A percentile compares a stretch with the other conserved stretches of the same genome.
Conservation (phyloP, 192 early-diverging fungal species). For the Mortierella hygrophila region DNA sequence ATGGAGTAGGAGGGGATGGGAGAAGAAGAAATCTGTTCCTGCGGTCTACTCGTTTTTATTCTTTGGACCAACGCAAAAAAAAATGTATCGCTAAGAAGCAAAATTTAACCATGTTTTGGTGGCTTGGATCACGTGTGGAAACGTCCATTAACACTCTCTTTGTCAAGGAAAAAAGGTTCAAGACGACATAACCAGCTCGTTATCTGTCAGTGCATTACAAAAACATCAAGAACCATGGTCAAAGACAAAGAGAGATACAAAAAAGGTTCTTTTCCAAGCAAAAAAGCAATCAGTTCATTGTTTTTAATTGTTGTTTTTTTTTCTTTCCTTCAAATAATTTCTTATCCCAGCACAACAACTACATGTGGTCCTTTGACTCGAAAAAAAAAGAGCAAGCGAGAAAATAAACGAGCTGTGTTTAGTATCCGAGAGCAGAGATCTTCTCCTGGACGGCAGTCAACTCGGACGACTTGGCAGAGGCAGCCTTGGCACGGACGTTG, state of each 20-base stretch:
- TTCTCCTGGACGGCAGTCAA: constrained; percentile 68
- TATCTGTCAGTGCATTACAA: too few species aligned
- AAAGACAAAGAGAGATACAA: background rate
- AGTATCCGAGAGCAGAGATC: constrained; percentile 77
- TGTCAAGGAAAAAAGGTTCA: too few species aligned
- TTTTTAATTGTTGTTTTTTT: constrained; percentile 29
- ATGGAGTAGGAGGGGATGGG: constrained; percentile 10
- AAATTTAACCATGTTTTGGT: constrained; percentile 20
- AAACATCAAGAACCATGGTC: background rate
- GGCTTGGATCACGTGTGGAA: constrained; percentile 10
- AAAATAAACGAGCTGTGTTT: constrained; percentile 14
- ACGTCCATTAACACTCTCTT: too few species aligned
- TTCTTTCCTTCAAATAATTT: constrained; percentile 21
- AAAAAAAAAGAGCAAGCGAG: constrained; percentile 14
- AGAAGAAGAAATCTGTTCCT: constrained; percentile 1
- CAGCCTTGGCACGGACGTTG: constrained; percentile 74
- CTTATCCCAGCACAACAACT: constrained; percentile 11
- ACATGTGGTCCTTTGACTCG: constrained; percentile 12
- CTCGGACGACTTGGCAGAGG: constrained; percentile 58
- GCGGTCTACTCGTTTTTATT: background rate
- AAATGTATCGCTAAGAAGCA: background rate
- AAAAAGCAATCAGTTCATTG: constrained; percentile 37
- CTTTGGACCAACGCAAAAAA: too few species aligned
- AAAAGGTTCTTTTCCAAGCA: constrained; percentile 21
- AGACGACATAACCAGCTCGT: too few species aligned